These are phyloP conservation scores for Lycium ferocissimum DNA, from an alignment of 257 asterid species.

Conservation along the genomic window DNA sequence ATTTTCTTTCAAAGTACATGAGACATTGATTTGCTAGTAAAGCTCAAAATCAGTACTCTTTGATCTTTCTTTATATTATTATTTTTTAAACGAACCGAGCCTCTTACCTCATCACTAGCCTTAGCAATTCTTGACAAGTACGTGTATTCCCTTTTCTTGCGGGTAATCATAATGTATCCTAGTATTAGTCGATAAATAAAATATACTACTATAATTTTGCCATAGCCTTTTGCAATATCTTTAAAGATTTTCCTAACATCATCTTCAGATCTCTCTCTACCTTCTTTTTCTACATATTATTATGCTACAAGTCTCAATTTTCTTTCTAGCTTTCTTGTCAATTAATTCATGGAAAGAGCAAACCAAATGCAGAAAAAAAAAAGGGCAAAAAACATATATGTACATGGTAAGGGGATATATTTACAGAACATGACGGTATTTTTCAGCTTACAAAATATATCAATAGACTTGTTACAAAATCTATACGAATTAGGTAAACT, in stretches of 20 bases:
- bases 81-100: constrained; percentile 39
- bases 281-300: constrained; percentile 28
- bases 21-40: constrained; percentile 55
- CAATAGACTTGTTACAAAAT: too few species aligned
- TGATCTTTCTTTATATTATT: constrained; percentile 32
- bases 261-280: constrained; percentile 37
- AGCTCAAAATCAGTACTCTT: constrained; percentile 39
- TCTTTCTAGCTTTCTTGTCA: constrained; percentile 46
- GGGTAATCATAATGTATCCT: constrained; percentile 55
- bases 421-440: too few species aligned
- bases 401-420: too few species aligned
- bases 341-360: constrained; percentile 53
- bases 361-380: constrained; percentile 47
- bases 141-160: constrained; percentile 44
- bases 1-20: constrained; percentile 37
- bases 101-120: constrained; percentile 59
- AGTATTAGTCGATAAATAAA: constrained; percentile 28
- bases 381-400: too few species aligned
- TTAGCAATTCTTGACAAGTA: constrained; percentile 8
- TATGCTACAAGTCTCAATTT: constrained; percentile 31
- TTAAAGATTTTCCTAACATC: constrained; percentile 56
- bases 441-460: too few species aligned
- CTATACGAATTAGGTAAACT: too few species aligned
- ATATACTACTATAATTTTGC: not conserved
- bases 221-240: constrained; percentile 57